Conservation (phyloP, 768 basidiomycete species). For the Strobilomyces dryophilus region DNA sequence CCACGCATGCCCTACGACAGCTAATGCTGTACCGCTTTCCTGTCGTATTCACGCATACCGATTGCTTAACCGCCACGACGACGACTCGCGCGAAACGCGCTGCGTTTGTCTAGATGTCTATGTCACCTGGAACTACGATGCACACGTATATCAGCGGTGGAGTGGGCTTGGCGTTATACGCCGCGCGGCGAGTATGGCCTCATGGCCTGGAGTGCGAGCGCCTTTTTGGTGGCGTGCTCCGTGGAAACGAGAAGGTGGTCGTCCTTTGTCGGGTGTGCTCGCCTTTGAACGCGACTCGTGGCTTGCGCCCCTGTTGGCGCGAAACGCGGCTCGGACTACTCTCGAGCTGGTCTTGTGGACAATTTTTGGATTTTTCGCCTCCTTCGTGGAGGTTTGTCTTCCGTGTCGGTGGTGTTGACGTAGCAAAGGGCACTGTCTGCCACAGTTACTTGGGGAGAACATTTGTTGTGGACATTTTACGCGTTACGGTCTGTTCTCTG, state of each 20-base stretch:
- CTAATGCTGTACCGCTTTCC: not conserved
- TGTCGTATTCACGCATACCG: too few relatives aligned
- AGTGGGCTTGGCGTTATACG: not conserved
- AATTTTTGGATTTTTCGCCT: conserved; percentile 14
- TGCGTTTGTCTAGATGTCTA: not conserved
- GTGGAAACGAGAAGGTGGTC: conserved; percentile 18
- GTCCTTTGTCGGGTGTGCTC: not conserved
- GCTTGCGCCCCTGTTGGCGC: conserved; percentile 13
- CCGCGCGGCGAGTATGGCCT: conserved; percentile 1
- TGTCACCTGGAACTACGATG: not conserved
- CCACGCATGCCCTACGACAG: not conserved
- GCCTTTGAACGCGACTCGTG: conserved; percentile 25
- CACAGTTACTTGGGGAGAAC: not conserved
- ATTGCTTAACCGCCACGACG: too few relatives aligned
- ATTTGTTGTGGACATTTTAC: not conserved
- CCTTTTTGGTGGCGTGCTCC: not conserved
- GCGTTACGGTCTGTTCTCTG: not conserved
- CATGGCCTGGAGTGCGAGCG: not conserved
- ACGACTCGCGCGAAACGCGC: not conserved
- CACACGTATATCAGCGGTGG: not conserved
- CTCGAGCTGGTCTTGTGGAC: conserved; percentile 17
- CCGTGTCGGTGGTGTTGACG: not conserved
- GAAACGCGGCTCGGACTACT: conserved; percentile 27
- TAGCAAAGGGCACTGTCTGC: not conserved
- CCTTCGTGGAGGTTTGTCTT: conserved; percentile 14